Base-by-base conservation (phyloP, 1,284 basidiomycete genomes). In the Termitomyces sp. region DNA sequence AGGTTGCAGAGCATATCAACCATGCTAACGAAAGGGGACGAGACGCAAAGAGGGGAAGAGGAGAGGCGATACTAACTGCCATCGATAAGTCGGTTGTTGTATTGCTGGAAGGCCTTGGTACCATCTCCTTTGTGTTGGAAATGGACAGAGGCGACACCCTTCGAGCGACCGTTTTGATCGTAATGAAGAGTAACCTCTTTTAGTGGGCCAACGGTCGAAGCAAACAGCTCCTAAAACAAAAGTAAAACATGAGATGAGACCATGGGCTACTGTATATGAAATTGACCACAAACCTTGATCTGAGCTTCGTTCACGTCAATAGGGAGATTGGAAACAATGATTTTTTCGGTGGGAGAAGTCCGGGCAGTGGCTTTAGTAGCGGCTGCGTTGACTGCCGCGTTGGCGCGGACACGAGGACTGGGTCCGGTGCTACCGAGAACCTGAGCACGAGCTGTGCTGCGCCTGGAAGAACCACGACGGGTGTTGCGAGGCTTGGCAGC, bases 21-120 rank as follows among this genome's bases (percentile, higher is more conserved):
- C 57, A 58, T 52, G 58, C 50, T 24, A 52, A 64, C 54, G 64
- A 54, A 66, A 64, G 46, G 62, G 63, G 64, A 66, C 59, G 64
- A 59, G 57, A 67, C 64, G 65, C 61, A 64, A 67, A 62, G 67
- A 57, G 50, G 56, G 52, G 53, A 57, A 69, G 66, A 64, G 62
- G 65, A 66, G 63, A 77, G 76, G 76, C 75, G 82, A 80, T 86
- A 97, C 95, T 94, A 90, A 98, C 95, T 97, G 79, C 94, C 93
- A 86, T 99, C 96, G 82, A 99, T 96, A 76, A 99, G 87, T 69
- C 96, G 88, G 77, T 94, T 93, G 83, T 99, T 93, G 81, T 98
- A 99, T 63, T 93, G 83, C 60, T 88, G 79, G 74, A 88, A 96
- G 5, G 96, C 96, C 77, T 90, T 93, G 69, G 84, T 86, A 54